phyloP scores from a whole-genome alignment of 208 protist species.

The Trypanosoma rangeli region DNA sequence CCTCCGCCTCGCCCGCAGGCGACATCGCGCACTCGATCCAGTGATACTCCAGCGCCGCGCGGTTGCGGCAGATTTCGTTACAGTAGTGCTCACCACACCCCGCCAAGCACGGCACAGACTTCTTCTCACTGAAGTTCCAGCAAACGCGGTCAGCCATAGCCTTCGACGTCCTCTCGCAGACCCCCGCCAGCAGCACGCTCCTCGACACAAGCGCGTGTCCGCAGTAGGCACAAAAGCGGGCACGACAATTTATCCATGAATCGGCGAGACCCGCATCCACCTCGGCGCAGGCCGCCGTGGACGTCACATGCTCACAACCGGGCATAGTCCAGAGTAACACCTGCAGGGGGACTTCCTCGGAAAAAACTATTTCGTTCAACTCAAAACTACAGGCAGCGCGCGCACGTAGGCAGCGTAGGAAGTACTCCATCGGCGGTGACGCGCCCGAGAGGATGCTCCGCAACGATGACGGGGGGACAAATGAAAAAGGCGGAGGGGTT shows the following conservation, averaged over 20 bases:
- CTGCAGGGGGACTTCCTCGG: constrained; percentile 12
- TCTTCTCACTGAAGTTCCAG: constrained; percentile 7
- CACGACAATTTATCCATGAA: neutral
- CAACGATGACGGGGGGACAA: neutral
- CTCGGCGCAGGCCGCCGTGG: neutral
- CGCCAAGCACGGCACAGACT: constrained; percentile 21
- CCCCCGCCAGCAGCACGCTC: constrained; percentile 6
- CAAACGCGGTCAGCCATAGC: constrained; percentile 11
- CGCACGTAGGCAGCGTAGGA: constrained; percentile 13
- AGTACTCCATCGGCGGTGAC: constrained; percentile 26
- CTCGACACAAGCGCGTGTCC: constrained; percentile 14
- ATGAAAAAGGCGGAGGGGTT: neutral
- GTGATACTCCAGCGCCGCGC: constrained; percentile 42
- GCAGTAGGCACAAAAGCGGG: constrained; percentile 23
- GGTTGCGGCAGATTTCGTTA: constrained; percentile 33
- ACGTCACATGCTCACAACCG: neutral
- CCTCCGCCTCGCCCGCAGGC: neutral
- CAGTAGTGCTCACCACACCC: constrained; percentile 45
- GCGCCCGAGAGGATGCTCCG: constrained; percentile 8
- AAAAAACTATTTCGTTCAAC: constrained; percentile 10
- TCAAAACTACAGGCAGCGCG: constrained; percentile 5
- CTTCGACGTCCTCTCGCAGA: constrained; percentile 2
- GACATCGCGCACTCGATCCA: constrained; percentile 33
- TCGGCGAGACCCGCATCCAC: neutral
- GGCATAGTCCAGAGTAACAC: neutral